Base-by-base conservation (phyloP, 148 eudicot genomes). In the Euryodendron excelsum region DNA sequence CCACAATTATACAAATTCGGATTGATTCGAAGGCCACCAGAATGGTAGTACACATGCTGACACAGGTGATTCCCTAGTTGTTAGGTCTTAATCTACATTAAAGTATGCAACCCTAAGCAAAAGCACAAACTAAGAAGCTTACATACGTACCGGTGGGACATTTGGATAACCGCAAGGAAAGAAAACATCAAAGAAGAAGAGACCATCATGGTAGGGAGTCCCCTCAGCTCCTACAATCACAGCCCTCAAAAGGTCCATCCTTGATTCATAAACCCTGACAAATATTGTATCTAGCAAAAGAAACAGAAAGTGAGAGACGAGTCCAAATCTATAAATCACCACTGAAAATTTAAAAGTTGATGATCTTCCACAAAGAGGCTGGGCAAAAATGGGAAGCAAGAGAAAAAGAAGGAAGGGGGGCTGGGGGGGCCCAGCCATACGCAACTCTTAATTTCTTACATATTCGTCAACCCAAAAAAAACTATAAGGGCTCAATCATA, bases 131-230 rank as follows among this genome's bases (percentile, higher is more conserved):
- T 56, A 61, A 67, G 25, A 70, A 63, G 63, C 63, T 30, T 27
- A 82, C 93, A 76, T 86, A 94, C 98, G 74, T 86, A 94, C 98
- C 79, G 98, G 98, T 39, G 98, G 93, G 23, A 76, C 74, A 63
- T 67, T 74, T 3, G 98, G 98, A 82, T 94, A 94, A 59, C 45
- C 39, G 1, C 41, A 13, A 5, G 94, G 89, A 65, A 92, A 94
- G 60, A 77, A 78, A 70, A 92, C 83, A 75, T 94, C 98, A 82
- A 94, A 94, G 87, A 92, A 87, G 82, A 87, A 94, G 82, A 94
- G 90, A 36, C 98, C 98, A 65, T 94, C 98, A 78, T 94, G 98
- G 74, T 92, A 92, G 11, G 98, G 97, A 73, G 97, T 92, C 73
- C 98, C 98, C 53, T 89, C 92, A 25, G 97, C 92, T 78, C 98